These are phyloP conservation scores for Pseudocercospora crystallina DNA, from an alignment of 2,329 filamentous ascomycete genomes.

Conservation along the genomic window DNA sequence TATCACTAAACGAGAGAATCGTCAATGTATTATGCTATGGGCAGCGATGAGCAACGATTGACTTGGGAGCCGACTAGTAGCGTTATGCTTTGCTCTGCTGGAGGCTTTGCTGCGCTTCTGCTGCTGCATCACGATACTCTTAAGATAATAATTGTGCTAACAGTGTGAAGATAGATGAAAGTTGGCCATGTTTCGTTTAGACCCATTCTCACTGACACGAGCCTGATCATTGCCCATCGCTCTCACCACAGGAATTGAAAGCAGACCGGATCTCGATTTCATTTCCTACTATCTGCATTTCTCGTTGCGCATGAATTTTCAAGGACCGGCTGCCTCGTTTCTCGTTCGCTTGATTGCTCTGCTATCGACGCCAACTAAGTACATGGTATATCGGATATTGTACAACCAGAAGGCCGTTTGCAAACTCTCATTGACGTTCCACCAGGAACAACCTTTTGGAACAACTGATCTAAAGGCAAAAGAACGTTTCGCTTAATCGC, in stretches of 20 bases:
- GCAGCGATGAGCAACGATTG: too few species aligned
- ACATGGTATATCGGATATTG: too few species aligned
- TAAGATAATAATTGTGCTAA: slow-evolving; percentile 6
- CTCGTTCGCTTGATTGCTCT: neutral
- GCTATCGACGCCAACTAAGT: neutral
- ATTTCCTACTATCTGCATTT: neutral
- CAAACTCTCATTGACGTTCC: neutral
- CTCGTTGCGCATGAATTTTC: neutral
- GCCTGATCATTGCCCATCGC: neutral
- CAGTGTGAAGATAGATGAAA: slow-evolving; percentile 9
- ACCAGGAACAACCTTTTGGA: slow-evolving; percentile 3
- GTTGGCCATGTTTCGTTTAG: neutral
- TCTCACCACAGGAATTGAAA: neutral
- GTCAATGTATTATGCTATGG: too few species aligned
- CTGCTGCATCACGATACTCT: too few species aligned
- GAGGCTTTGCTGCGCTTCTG: neutral
- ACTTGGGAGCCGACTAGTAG: too few species aligned
- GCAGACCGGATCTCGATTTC: neutral
- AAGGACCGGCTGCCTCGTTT: neutral
- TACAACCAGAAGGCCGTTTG: neutral
- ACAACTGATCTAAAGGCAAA: neutral
- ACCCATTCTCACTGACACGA: too few species aligned
- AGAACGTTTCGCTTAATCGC: slow-evolving; percentile 8
- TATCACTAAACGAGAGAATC: too few species aligned
- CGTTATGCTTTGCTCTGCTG: neutral